Evolutionary conservation across 2,329 filamentous ascomycete species (phyloP).

Genomic region (Byssoonygena ceratinophila): DNA sequence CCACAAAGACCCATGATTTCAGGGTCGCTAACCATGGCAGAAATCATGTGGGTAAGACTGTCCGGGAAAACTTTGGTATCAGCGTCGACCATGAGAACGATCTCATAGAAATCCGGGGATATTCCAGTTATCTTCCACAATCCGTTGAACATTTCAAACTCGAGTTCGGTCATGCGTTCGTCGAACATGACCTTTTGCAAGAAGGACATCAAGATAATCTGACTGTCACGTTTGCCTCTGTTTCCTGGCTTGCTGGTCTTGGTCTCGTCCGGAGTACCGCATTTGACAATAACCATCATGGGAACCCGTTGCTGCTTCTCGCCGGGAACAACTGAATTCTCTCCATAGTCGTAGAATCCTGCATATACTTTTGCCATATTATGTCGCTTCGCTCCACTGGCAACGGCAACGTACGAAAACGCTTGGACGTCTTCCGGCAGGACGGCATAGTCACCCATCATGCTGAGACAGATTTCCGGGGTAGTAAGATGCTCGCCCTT

Average conservation of each 20-base stretch:
- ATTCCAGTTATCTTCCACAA: constrained; percentile 98
- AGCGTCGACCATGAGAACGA: constrained; percentile 97
- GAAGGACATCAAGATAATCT: constrained; percentile 99
- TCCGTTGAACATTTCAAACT: constrained; percentile 99
- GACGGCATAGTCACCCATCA: constrained; percentile 87
- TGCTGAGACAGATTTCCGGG: constrained; percentile 76
- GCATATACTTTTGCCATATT: constrained; percentile 99
- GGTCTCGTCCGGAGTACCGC: constrained; percentile 80
- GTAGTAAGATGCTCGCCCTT: constrained; percentile 78
- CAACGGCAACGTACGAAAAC: constrained; percentile 93
- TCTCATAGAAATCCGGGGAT: constrained; percentile 94
- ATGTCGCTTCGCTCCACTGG: constrained; percentile 90
- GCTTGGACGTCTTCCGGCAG: constrained; percentile 71
- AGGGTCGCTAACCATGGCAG: constrained; percentile 96
- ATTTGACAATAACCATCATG: constrained; percentile 95
- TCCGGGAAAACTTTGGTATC: constrained; percentile 99
- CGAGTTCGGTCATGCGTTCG: constrained; percentile 97
- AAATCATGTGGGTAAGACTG: constrained; percentile 96
- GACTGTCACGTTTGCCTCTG: constrained; percentile 95
- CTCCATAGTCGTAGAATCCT: constrained; percentile 95
- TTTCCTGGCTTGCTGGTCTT: constrained; percentile 82
- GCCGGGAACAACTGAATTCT: constrained; percentile 62
- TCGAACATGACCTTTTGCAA: constrained; percentile 99
- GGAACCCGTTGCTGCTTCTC: constrained; percentile 94
- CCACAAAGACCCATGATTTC: constrained; percentile 98